Conservation (phyloP, 805 yeast species). For the Lipomyces sp. region DNA sequence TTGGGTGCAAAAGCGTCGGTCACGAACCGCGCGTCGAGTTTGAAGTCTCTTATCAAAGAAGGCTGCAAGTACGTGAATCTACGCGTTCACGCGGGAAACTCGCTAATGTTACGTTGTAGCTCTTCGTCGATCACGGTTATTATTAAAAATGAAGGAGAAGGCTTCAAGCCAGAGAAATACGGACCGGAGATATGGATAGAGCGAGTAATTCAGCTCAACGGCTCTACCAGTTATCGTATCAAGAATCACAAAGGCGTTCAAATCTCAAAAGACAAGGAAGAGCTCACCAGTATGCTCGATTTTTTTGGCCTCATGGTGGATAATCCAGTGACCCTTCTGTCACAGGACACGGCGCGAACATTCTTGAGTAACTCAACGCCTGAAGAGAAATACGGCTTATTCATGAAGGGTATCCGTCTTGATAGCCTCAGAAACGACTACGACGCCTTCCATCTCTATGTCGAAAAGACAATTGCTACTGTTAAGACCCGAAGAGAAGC, state of each 20-base stretch:
- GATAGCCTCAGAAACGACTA: slow-evolving; percentile 58
- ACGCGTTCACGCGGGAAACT: no score
- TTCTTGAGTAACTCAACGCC: slow-evolving; percentile 80
- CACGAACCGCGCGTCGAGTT: slow-evolving; percentile 79
- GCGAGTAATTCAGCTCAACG: slow-evolving; percentile 62
- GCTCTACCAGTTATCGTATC: slow-evolving; percentile 59
- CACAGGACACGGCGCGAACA: slow-evolving; percentile 92
- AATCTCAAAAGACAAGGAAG: slow-evolving; percentile 64
- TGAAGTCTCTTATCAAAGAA: slow-evolving; percentile 73
- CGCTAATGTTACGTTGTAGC: slow-evolving; percentile 9
- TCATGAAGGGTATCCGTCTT: slow-evolving; percentile 79
- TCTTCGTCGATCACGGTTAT: slow-evolving; percentile 67
- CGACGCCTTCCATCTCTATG: slow-evolving; percentile 48
- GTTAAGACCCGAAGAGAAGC: slow-evolving; percentile 43
- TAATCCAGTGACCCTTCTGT: slow-evolving; percentile 88
- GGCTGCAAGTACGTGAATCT: slow-evolving; percentile 58
- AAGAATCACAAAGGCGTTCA: slow-evolving; percentile 57
- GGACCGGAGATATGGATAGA: slow-evolving; percentile 76
- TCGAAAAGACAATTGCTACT: slow-evolving; percentile 47
- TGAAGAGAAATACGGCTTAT: slow-evolving; percentile 70
- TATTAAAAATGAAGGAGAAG: slow-evolving; percentile 69
- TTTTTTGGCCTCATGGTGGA: slow-evolving; percentile 78
- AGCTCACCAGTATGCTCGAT: slow-evolving; percentile 69
- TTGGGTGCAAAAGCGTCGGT: slow-evolving; percentile 84
- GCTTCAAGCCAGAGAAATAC: slow-evolving; percentile 64